phyloP scores from a whole-genome alignment of 2,329 filamentous ascomycete species.

The Penicillium sp. region DNA sequence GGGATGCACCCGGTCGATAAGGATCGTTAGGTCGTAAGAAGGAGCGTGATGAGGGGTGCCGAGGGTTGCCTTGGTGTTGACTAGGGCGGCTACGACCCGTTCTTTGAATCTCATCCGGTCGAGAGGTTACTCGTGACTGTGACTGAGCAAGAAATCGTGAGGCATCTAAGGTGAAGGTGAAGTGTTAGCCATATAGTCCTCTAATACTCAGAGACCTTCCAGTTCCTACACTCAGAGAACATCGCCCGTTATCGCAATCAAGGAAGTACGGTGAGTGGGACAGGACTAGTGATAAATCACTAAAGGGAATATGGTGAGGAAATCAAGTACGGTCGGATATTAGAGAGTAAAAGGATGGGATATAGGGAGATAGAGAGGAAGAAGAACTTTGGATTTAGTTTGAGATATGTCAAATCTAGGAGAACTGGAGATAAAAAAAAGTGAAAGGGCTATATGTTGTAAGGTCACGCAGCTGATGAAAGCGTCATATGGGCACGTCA shows the following conservation, averaged over 20 bases:
- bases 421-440: background rate
- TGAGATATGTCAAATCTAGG: slow-evolving; percentile 7
- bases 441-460: background rate
- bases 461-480: slow-evolving; percentile 25
- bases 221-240: slow-evolving; percentile 83
- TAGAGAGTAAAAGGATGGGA: background rate
- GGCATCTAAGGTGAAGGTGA: slow-evolving; percentile 67
- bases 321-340: slow-evolving; percentile 2
- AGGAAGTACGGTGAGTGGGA: slow-evolving; percentile 7
- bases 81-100: slow-evolving; percentile 51
- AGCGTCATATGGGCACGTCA: slow-evolving; percentile 41
- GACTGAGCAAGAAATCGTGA: slow-evolving; percentile 96
- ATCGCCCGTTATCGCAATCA: slow-evolving; percentile 48
- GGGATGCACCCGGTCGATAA: slow-evolving; percentile 71
- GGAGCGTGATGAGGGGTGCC: slow-evolving; percentile 51
- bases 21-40: slow-evolving; percentile 66
- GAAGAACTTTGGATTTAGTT: background rate
- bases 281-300: background rate
- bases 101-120: slow-evolving; percentile 54
- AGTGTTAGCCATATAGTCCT: slow-evolving; percentile 3
- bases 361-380: background rate
- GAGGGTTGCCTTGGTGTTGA: slow-evolving; percentile 47
- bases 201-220: slow-evolving; percentile 6
- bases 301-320: background rate
- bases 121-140: slow-evolving; percentile 81